Base-by-base conservation (phyloP, 495 filamentous ascomycete genomes). In the Hypoxylon subgilvum region DNA sequence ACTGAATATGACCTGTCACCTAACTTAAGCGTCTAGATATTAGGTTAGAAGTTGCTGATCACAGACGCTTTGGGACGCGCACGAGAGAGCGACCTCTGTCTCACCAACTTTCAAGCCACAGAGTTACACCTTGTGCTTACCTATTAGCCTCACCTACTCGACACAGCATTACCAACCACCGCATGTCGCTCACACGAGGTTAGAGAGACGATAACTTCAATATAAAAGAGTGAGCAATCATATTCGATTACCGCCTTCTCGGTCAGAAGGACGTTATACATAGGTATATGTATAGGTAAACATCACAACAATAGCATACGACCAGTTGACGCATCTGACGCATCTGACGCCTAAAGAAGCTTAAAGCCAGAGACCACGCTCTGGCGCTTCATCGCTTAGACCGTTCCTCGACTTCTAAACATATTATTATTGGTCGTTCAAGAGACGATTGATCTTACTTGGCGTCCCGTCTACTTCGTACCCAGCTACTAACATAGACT, bases 61-160 rank as follows among this genome's bases (percentile, higher is more conserved):
- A 45, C 61, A 38, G 61, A 54, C 61, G 53, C 54, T 58, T 64
- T 54, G 61, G 61, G 54, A 58, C 53, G 61, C 13, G 23, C 43
- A 55, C 42, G 49, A 64, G 47, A 17, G 40, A 53, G 60, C 54
- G 25, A 36, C 61, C 50, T 32, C 61, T 49, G 61, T 64, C 61
- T 58, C 54, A 64, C 61, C 44, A 55, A 38, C 19, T 41, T 41
- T 57, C 17, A 53, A 46, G 21, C 30, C 39, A 50, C 32, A 32
- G 54, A 44, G 61, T 58, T 49, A 57, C 61, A 64, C 61, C 23
- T 46, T 45, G 54, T 42, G 36, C 39, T 45, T 14, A 47, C 47
- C 48, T 39, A 42, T 57, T 53, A 49, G 48, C 49, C 54, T 58
- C 61, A 46, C 34, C 51, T 44, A 46, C 17, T 45, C 19, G 30